phyloP scores from a whole-genome alignment of 1,139 yeast species.

The Nadsonia commutata region DNA sequence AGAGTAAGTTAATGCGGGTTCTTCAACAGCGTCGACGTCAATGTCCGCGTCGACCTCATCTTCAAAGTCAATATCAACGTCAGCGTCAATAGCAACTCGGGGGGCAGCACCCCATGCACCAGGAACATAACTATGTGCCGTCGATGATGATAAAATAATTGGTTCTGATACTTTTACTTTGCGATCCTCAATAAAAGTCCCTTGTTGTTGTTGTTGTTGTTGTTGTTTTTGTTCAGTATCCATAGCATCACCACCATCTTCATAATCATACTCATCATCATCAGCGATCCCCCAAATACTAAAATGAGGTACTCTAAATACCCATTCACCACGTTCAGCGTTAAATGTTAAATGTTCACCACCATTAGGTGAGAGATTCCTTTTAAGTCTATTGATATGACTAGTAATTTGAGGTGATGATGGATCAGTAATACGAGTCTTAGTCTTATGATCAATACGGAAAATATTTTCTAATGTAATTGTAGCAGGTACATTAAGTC shows the following conservation, averaged over 20 bases:
- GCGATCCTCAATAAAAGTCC: constrained; percentile 2
- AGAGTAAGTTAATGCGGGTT: too few species aligned
- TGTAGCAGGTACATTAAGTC: constrained; percentile 73
- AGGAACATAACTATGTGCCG: not conserved
- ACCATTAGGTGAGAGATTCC: constrained; percentile 40
- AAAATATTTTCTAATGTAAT: constrained; percentile 56
- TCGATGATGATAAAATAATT: constrained; percentile 1
- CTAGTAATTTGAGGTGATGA: constrained; percentile 29
- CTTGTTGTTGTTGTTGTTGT: constrained; percentile 4
- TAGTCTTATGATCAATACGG: constrained; percentile 15
- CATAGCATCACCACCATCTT: constrained; percentile 18
- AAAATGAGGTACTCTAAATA: constrained; percentile 77
- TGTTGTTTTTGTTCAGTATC: constrained; percentile 17
- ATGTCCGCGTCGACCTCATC: too few species aligned
- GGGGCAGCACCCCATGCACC: not conserved
- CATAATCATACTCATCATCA: constrained; percentile 43
- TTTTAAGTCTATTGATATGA: constrained; percentile 30
- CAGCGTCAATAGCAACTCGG: constrained; percentile 3
- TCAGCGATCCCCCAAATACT: constrained; percentile 86
- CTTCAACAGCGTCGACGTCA: too few species aligned
- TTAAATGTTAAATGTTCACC: constrained; percentile 72
- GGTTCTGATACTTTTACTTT: not conserved
- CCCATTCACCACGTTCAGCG: constrained; percentile 63
- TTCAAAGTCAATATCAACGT: not conserved
- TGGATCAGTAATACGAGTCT: constrained; percentile 27